phyloP scores from a whole-genome alignment of 441 rosid genomes.

The Arabidopsis lyrata region DNA sequence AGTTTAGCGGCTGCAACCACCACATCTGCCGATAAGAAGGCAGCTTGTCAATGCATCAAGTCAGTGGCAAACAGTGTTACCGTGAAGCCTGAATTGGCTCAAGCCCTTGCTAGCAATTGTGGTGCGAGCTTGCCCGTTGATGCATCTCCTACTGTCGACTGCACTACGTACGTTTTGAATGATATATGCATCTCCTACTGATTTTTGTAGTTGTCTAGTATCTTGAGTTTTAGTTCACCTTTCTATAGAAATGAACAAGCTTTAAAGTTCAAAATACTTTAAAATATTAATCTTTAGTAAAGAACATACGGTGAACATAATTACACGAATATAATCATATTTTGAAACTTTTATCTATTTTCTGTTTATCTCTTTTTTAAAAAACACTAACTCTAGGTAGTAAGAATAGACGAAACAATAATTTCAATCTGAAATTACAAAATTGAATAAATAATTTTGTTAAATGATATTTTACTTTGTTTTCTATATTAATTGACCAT shows the following conservation, averaged over 20 bases:
- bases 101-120: conserved; percentile 73
- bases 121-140: conserved; percentile 63
- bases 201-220: conserved; percentile 6
- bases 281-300: not conserved
- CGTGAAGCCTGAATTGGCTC: conserved; percentile 63
- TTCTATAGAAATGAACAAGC: not conserved
- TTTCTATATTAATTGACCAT: not conserved
- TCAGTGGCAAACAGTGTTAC: conserved; percentile 62
- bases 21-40: conserved; percentile 61
- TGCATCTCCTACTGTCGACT: conserved; percentile 70
- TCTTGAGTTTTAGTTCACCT: not conserved
- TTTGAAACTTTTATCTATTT: not conserved
- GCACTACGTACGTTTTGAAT: conserved; percentile 59
- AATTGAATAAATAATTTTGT: not conserved
- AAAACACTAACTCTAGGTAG: not conserved
- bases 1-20: conserved; percentile 60
- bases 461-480: not conserved
- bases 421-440: not conserved
- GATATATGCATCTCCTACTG: not conserved
- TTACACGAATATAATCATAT: not conserved
- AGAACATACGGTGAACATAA: not conserved
- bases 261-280: not conserved
- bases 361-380: too few species aligned
- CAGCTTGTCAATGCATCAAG: conserved; percentile 82
- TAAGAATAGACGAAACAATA: conserved; percentile 3